Evolutionary conservation across 2,329 filamentous ascomycete species (phyloP).

Genomic region (Diaporthe sp.): DNA sequence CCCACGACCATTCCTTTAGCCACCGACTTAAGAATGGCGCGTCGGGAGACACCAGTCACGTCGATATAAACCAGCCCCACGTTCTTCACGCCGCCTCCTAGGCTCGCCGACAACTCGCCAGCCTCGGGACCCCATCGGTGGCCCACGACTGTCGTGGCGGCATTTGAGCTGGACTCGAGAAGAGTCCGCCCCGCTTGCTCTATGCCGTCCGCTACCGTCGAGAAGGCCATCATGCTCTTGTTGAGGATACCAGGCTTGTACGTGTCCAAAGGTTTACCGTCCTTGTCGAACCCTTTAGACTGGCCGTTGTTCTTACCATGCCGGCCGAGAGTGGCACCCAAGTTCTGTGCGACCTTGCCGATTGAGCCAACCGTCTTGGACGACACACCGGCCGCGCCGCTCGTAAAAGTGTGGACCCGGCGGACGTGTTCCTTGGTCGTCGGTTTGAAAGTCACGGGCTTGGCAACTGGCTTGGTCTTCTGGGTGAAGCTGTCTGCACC

Average conservation of each 20-base stretch:
- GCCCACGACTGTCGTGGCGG: constrained; percentile 88
- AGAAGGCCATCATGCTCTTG: constrained; percentile 96
- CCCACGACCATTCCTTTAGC: constrained; percentile 97
- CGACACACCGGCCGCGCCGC: constrained; percentile 82
- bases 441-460: constrained; percentile 90
- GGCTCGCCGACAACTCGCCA: constrained; percentile 78
- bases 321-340: constrained; percentile 83
- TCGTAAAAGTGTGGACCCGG: constrained; percentile 90
- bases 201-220: constrained; percentile 92
- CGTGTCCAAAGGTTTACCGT: constrained; percentile 73
- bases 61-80: constrained; percentile 98
- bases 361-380: constrained; percentile 90
- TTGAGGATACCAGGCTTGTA: constrained; percentile 96
- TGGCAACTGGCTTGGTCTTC: constrained; percentile 81
- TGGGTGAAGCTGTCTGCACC: constrained; percentile 86
- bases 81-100: constrained; percentile 93
- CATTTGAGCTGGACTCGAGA: constrained; percentile 79
- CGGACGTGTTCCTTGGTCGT: constrained; percentile 88
- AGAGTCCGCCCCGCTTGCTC: constrained; percentile 88
- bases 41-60: constrained; percentile 89
- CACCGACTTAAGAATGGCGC: constrained; percentile 92
- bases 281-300: constrained; percentile 74
- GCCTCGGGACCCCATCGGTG: constrained; percentile 92
- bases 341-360: constrained; percentile 86
- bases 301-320: constrained; percentile 68